Base-by-base conservation (phyloP, 164 flowering plant genomes). In the Nymphaea thermarum region DNA sequence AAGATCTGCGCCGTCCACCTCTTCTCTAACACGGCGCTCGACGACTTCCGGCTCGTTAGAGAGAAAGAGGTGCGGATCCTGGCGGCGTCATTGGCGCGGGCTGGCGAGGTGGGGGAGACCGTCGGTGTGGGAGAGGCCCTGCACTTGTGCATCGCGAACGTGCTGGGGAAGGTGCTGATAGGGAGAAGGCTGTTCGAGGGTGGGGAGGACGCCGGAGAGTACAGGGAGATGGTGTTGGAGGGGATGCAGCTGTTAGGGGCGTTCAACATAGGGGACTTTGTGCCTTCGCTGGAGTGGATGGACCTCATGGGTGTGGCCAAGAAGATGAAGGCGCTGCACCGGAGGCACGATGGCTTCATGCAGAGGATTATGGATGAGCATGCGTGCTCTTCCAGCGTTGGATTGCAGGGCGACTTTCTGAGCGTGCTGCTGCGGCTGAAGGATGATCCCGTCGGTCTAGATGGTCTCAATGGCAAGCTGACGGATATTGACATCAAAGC, bases 401-500 rank as follows among this genome's bases (percentile, higher is more conserved):
- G 67, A 43, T 45, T 62, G 51, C 77, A 82, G n/a, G 61, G 42
- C 1, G 86, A 87, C 63, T 64, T 91, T 62, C 53, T 91, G 68
- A 79, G 81, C 43, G 80, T 76, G 8, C 76, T 91, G 77, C 68
- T 91, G 43, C 77, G 77, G 51, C 64, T 87, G 70, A 80, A 84
- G 71, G 85, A 82, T 8, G 73, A 72, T 41, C 83, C 86, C 72
- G 36, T 25, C 36, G 36, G 36, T 25, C 36, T 25, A 2, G 91
- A 81, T 42, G 88, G 77, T 12, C 57, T 10, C 11, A n/a, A 11
- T 8, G 82, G 80, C 18, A 81, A 75, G 77, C 81, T 90, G 47
- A 78, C 85, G 0, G 94, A 90, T 25, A 84, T 82, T 3, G 93
- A 93, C 61, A 89, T 90, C 64, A 93, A 90, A 71, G 98, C 96